These are phyloP conservation scores for Suhomyces guaymorum DNA, from an alignment of 1,139 yeast species.

Conservation along the genomic window DNA sequence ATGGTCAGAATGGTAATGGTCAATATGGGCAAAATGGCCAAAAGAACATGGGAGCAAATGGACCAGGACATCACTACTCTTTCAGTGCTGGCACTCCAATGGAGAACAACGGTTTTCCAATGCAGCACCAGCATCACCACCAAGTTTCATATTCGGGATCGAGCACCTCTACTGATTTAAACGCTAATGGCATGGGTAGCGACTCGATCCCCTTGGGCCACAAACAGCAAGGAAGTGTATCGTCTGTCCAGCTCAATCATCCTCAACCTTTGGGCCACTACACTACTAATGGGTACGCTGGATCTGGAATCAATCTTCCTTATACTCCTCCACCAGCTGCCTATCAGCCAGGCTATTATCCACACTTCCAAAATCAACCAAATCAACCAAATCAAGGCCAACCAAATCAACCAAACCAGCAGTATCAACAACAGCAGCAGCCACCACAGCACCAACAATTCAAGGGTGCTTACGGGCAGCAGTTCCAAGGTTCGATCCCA, in stretches of 20 bases:
- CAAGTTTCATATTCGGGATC: slow-evolving; percentile 8
- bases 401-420: no score
- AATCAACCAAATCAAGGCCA: no score
- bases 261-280: slow-evolving; percentile 13
- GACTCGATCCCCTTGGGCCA: slow-evolving; percentile 3
- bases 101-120: slow-evolving; percentile 1
- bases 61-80: slow-evolving; percentile 7
- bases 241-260: slow-evolving; percentile 13
- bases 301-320: slow-evolving; percentile 1
- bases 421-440: slow-evolving; percentile 1
- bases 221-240: slow-evolving; percentile 13
- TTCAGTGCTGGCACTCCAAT: slow-evolving; percentile 9
- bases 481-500: no score
- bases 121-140: slow-evolving; percentile 9
- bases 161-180: slow-evolving; percentile 5
- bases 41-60: slow-evolving; percentile 5
- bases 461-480: no score
- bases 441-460: slow-evolving; percentile 3
- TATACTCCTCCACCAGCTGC: slow-evolving; percentile 9
- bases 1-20: no score
- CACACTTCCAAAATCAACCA: slow-evolving; percentile 4
- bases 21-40: no score
- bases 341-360: slow-evolving; percentile 4
- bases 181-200: slow-evolving; percentile 7
- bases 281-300: slow-evolving; percentile 9